Evolutionary conservation across 108 stramenopile species (phyloP).

Genomic region (Craspedostauros australis): DNA sequence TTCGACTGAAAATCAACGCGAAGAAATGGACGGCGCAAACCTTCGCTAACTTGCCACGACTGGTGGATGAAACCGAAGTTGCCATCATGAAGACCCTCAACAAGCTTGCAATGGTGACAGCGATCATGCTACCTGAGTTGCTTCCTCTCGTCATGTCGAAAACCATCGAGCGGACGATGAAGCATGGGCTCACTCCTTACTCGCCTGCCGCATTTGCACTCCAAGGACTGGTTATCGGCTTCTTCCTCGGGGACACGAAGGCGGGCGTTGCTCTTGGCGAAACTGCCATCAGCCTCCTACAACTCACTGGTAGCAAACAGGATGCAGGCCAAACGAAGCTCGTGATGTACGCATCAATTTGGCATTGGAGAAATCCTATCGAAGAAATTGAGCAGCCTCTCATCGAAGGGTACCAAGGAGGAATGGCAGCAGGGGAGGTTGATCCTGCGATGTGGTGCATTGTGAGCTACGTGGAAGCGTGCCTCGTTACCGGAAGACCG

Average conservation of each 20-base stretch:
- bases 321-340: neutral
- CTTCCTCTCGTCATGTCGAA: neutral
- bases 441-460: neutral
- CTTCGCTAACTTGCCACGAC: neutral
- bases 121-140: neutral
- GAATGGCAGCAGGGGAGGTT: neutral
- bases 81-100: neutral
- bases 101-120: neutral
- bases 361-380: neutral
- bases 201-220: neutral
- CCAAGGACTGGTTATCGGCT: neutral
- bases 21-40: neutral
- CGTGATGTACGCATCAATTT: neutral
- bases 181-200: neutral
- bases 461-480: neutral
- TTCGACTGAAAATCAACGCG: neutral
- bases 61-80: neutral
- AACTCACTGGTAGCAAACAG: neutral
- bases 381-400: neutral
- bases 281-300: neutral
- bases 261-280: neutral
- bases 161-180: neutral
- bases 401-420: neutral
- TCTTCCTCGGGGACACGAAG: neutral
- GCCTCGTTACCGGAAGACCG: neutral